Evolutionary conservation across 495 filamentous ascomycete genomes (phyloP), one percentile per base, ranked within the genome.

Genomic region (Penicillium nucicola): DNA sequence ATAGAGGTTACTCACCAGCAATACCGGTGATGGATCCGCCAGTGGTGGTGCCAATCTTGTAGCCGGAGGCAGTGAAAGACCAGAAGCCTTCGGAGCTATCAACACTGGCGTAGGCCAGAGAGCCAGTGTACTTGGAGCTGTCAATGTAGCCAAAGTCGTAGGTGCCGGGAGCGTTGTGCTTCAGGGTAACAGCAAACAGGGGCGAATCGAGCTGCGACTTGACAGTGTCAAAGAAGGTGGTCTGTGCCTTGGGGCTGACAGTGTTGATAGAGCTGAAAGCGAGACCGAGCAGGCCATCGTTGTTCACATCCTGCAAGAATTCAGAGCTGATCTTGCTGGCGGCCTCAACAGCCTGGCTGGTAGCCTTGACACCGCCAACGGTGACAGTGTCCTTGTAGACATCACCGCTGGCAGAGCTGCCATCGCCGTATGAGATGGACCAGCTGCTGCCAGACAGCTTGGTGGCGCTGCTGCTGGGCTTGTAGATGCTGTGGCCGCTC

Each of bases 121-220:
- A 59, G 51, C 86, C 84, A 14, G 71, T 82, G 74, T 85, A 85
- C 53, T 84, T 84, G 56, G 64, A 56, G 15, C 56, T 50, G 67
- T 90, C 83, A 53, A 89, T 83, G 70, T 67, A 88, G 32, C 89
- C 89, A 55, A 92, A 91, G 69, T 87, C 86, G 66, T 86, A 90
- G 48, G 60, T 72, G 14, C 89, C 89, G 17, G 85, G 76, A 40
- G 66, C 71, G 23, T 76, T 72, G 57, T 85, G 74, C 70, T 84
- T 86, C 50, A 92, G 70, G 43, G 82, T 75, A 12, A 79, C 84
- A 25, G 86, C 85, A 63, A 90, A 91, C 32, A 91, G 48, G 0
- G 83, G 84, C n/a, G 62, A 50, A 47, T 78, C 75, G 2, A 90
- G 77, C 15, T 62, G 64, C 4, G 66, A 45, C 57, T 80, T 75